phyloP scores from a whole-genome alignment of 164 flowering plant species.

The Pachysandra terminalis region DNA sequence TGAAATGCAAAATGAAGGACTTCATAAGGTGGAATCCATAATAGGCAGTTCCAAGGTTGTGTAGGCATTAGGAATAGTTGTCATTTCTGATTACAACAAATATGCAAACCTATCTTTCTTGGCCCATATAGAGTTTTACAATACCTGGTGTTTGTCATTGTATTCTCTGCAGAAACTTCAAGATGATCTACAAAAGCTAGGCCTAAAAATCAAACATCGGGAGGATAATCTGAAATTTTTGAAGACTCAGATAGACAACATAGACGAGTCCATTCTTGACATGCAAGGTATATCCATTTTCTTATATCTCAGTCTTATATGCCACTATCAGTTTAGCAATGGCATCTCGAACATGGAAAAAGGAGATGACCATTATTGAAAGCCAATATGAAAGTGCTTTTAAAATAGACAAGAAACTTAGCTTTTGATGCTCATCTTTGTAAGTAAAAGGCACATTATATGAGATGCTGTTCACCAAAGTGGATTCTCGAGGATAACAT shows the following conservation, averaged over 20 bases:
- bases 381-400: neutral
- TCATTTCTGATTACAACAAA: too few relatives aligned
- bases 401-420: neutral
- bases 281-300: slow-evolving; percentile 52
- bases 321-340: neutral
- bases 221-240: slow-evolving; percentile 60
- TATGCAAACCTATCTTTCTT: neutral
- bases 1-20: slow-evolving; percentile 37
- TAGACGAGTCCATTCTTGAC: slow-evolving; percentile 71
- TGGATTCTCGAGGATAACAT: neutral
- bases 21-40: slow-evolving; percentile 27
- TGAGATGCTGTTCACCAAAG: neutral
- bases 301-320: neutral
- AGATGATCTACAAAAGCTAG: slow-evolving; percentile 56
- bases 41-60: too few relatives aligned
- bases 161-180: slow-evolving; percentile 52
- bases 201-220: slow-evolving; percentile 59
- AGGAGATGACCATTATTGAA: neutral
- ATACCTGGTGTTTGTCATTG: neutral
- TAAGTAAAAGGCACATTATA: neutral
- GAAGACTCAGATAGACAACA: slow-evolving; percentile 37
- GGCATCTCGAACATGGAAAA: neutral
- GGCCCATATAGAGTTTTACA: neutral
- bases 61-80: too few relatives aligned
- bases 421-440: neutral